These are phyloP conservation scores for Paraurostyla sp. DNA, from an alignment of 73 alveolate species.

Conservation along the genomic window DNA sequence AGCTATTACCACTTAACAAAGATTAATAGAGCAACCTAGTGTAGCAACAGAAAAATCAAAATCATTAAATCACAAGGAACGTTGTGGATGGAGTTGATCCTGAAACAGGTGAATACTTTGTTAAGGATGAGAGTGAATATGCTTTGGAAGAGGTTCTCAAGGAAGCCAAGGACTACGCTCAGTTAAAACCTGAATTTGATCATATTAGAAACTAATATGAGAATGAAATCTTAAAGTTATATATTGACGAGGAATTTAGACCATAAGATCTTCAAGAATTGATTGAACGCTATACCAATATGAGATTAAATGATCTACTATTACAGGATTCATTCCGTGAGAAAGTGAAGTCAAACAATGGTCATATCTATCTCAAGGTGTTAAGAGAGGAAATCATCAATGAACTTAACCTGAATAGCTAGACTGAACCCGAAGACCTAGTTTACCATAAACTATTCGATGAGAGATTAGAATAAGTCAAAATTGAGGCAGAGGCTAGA, in stretches of 20 bases:
- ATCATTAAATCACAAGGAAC: background rate
- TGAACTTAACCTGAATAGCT: background rate
- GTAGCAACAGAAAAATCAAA: background rate
- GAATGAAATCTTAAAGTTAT: background rate
- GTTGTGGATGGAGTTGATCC: background rate
- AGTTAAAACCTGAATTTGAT: background rate
- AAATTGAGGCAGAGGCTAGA: background rate
- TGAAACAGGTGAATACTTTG: background rate
- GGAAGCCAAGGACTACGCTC: background rate
- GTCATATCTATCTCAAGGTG: background rate
- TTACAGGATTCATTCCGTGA: background rate
- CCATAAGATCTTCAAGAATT: background rate
- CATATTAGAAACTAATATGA: background rate
- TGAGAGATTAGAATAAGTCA: background rate
- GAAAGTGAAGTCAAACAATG: background rate
- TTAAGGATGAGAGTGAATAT: background rate
- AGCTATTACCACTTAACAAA: too few species aligned
- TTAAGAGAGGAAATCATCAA: slow-evolving; percentile 29
- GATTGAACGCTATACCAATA: slow-evolving; percentile 24
- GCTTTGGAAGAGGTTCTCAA: background rate
- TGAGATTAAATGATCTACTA: slow-evolving; percentile 26
- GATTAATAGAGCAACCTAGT: too few species aligned
- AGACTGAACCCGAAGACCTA: background rate
- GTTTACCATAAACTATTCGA: background rate
- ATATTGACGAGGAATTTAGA: background rate